Base-by-base conservation (phyloP, 306 rosid genomes). In the Prosopis cineraria region DNA sequence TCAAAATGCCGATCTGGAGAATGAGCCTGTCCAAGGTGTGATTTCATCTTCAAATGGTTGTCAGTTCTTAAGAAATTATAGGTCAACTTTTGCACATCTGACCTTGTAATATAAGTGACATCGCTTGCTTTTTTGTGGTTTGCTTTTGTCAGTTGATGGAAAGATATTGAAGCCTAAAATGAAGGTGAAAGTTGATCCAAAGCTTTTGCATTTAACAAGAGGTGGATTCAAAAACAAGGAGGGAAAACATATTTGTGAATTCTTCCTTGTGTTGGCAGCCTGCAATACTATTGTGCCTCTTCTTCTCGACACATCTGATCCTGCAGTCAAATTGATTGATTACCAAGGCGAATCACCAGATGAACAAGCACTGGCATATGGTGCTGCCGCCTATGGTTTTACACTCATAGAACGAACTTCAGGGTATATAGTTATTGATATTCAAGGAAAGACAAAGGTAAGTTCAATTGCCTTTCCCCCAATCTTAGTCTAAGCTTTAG, bases 341-440 rank as follows among this genome's bases (percentile, higher is more conserved):
- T 95, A 95, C 87, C 99, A 95, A 85, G 99, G 99, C 52, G 99
- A 95, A 78, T 95, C 99, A 60, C 99, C 99, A 10, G 99, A 95
- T 83, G 99, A 95, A 84, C 99, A 93, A 74, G 98, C 99, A 68
- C 77, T 95, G 78, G 91, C 89, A 71, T 93, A 93, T 84, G 99
- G 97, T 6, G 99, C 99, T 0, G 98, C 98, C 0, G 91, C 96
- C 64, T 95, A 95, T 29, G 99, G 99, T 67, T 95, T 91, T 88
- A 85, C 81, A 87, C 97, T 95, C 40, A 80, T 95, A 36, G 97
- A 95, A 81, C 83, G 99, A 88, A 90, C 99, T 39, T 91, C 99
- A 1, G 98, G 98, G 67, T 91, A 95, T 82, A 87, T 95, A 81
- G 83, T 90, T 71, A 82, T 95, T 34, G 94, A 95, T 80, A 81